phyloP scores from a whole-genome alignment of 2,329 filamentous ascomycete genomes.

The Hortaea sp. region DNA sequence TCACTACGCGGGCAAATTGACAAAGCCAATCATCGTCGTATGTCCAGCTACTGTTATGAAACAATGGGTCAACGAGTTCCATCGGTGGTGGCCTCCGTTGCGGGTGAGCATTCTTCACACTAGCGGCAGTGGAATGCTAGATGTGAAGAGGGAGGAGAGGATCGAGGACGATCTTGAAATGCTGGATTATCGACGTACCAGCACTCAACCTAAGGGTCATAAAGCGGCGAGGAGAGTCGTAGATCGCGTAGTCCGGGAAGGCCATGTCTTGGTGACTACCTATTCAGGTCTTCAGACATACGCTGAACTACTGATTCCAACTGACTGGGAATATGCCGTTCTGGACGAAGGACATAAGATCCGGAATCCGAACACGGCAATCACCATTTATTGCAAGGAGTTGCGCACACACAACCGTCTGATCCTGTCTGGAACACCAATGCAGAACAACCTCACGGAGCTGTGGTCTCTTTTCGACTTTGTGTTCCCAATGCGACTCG shows the following conservation, averaged over 20 bases:
- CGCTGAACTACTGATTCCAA: slow-evolving; percentile 65
- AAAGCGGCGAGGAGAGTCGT: slow-evolving; percentile 71
- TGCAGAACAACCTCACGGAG: slow-evolving; percentile 93
- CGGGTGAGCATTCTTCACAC: slow-evolving; percentile 91
- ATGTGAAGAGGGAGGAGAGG: slow-evolving; percentile 52
- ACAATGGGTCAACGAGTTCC: slow-evolving; percentile 98
- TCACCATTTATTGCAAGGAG: slow-evolving; percentile 93
- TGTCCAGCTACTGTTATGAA: slow-evolving; percentile 90
- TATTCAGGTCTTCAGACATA: slow-evolving; percentile 96
- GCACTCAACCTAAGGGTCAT: slow-evolving; percentile 43
- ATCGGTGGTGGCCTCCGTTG: slow-evolving; percentile 98
- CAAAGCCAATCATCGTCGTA: slow-evolving; percentile 79
- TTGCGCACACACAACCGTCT: slow-evolving; percentile 80
- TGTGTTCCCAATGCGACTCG: slow-evolving; percentile 89
- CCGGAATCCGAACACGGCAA: slow-evolving; percentile 86
- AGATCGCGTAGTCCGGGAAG: slow-evolving; percentile 68
- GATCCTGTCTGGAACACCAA: slow-evolving; percentile 90
- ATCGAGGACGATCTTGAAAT: slow-evolving; percentile 54
- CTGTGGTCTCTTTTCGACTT: slow-evolving; percentile 98
- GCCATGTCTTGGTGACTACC: slow-evolving; percentile 89
- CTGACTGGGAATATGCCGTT: slow-evolving; percentile 87
- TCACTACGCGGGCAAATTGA: slow-evolving; percentile 80
- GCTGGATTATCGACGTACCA: slow-evolving; percentile 28
- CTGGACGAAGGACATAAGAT: slow-evolving; percentile 98
- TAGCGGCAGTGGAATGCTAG: slow-evolving; percentile 92